Percentiles rank a stretch among this genome's conserved stretches.
These are phyloP conservation scores for Nicotiana tabacum DNA, from an alignment of 257 asterid species.

Conservation along the genomic window DNA sequence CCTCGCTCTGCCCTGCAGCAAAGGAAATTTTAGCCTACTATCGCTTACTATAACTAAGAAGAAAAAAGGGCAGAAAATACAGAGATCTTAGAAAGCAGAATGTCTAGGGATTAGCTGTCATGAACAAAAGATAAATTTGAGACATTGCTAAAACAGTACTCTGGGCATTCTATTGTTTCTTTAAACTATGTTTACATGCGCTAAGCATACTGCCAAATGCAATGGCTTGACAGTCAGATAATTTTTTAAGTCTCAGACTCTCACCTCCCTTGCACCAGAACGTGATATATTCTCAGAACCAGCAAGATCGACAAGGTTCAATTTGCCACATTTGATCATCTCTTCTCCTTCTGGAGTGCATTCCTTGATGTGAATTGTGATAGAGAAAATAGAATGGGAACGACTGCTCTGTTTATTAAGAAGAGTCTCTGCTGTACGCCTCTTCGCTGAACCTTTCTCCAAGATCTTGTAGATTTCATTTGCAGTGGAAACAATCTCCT, in stretches of 20 bases:
- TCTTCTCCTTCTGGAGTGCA: conserved; percentile 98
- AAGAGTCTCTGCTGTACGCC: conserved; percentile 98
- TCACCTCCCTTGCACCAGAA: conserved; percentile 98
- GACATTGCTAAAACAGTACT: neutral
- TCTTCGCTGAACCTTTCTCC: conserved; percentile 97
- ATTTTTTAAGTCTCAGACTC: conserved; percentile 3
- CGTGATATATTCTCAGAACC: conserved; percentile 98
- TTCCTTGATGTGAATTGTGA: conserved; percentile 96
- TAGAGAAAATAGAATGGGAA: conserved; percentile 91
- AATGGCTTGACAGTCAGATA: neutral
- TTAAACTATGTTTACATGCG: neutral
- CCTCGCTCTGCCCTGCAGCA: conserved; percentile 93
- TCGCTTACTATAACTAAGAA: neutral
- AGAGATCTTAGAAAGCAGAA: neutral
- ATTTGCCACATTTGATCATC: conserved; percentile 94
- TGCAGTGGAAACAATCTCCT: conserved; percentile 90
- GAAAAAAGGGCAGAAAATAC: neutral
- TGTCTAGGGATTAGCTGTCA: neutral
- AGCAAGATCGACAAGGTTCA: conserved; percentile 96
- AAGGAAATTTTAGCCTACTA: neutral
- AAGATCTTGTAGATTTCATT: conserved; percentile 86
- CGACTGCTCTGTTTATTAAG: conserved; percentile 99
- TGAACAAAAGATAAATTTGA: neutral
- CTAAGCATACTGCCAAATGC: neutral
- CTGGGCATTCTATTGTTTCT: neutral